Percentiles rank a stretch among this genome's conserved stretches.
phyloP scores from a whole-genome alignment of 371 early-diverging fungal species.

The Mucor irregularis region DNA sequence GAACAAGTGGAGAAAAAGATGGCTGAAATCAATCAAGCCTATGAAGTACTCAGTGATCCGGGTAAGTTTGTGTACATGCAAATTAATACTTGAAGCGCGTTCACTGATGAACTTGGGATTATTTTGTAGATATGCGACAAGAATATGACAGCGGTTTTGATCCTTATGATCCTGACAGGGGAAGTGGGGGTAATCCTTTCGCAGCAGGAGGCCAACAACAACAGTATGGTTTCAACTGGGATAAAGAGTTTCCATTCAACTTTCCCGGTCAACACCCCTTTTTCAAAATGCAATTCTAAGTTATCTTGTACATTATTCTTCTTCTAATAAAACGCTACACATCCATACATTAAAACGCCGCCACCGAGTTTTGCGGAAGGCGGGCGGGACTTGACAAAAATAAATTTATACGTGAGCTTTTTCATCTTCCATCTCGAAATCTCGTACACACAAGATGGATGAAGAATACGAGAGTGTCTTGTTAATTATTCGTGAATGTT shows the following conservation, averaged over 20 bases:
- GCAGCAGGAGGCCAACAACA: constrained; percentile 42
- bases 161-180: constrained; percentile 81
- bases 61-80: constrained; percentile 32
- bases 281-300: constrained; percentile 22
- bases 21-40: constrained; percentile 90
- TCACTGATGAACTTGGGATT: not conserved
- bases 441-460: constrained; percentile 5
- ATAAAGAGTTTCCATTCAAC: constrained; percentile 19
- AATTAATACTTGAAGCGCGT: not conserved
- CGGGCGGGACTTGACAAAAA: not conserved
- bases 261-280: constrained; percentile 12
- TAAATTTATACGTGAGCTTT: not conserved
- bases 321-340: not conserved
- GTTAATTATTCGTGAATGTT: constrained; percentile 80
- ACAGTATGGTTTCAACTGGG: constrained; percentile 40
- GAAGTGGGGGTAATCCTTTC: constrained; percentile 24
- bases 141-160: constrained; percentile 92
- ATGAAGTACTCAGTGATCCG: constrained; percentile 84
- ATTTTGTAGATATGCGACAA: constrained; percentile 52
- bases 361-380: not conserved
- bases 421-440: not conserved
- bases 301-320: no score
- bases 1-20: constrained; percentile 86
- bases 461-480: constrained; percentile 80
- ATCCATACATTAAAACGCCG: not conserved